These are phyloP conservation scores for Penicillium arizonense DNA, from an alignment of 495 filamentous ascomycete species.

Conservation along the genomic window DNA sequence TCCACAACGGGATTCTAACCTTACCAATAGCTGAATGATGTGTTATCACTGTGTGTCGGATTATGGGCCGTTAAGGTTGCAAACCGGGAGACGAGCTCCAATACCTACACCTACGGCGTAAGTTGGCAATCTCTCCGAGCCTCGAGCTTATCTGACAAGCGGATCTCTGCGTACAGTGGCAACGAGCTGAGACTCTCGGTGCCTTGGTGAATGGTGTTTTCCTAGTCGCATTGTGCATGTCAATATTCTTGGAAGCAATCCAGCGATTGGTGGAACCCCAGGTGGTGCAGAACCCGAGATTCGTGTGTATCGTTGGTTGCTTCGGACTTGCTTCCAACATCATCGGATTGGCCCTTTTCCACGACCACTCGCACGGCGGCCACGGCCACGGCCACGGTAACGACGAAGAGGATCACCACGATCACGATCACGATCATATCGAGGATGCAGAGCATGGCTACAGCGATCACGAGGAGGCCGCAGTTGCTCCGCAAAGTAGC, in stretches of 20 bases:
- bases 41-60: slow-evolving; percentile 87
- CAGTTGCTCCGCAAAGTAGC: slow-evolving; percentile 1
- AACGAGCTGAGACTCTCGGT: slow-evolving; percentile 96
- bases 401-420: slow-evolving; percentile 27
- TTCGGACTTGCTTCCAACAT: slow-evolving; percentile 87
- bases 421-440: slow-evolving; percentile 18
- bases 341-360: slow-evolving; percentile 82
- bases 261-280: slow-evolving; percentile 87
- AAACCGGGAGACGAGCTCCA: slow-evolving; percentile 70
- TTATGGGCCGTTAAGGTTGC: slow-evolving; percentile 94
- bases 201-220: slow-evolving; percentile 96
- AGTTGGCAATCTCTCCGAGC: slow-evolving; percentile 30
- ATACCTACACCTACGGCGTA: slow-evolving; percentile 91
- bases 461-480: slow-evolving; percentile 30
- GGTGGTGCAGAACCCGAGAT: slow-evolving; percentile 73
- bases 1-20: slow-evolving; percentile 8
- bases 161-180: slow-evolving; percentile 62
- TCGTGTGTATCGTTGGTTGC: slow-evolving; percentile 86
- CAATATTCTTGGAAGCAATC: slow-evolving; percentile 92
- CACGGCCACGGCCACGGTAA: slow-evolving; percentile 55
- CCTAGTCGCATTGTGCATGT: slow-evolving; percentile 89
- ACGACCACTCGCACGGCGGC: slow-evolving; percentile 85
- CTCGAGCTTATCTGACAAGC: slow-evolving; percentile 16
- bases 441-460: slow-evolving; percentile 47
- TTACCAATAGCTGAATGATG: slow-evolving; percentile 72